Conservation (phyloP, 768 basidiomycete genomes). For the Tricholoma furcatifolium region DNA sequence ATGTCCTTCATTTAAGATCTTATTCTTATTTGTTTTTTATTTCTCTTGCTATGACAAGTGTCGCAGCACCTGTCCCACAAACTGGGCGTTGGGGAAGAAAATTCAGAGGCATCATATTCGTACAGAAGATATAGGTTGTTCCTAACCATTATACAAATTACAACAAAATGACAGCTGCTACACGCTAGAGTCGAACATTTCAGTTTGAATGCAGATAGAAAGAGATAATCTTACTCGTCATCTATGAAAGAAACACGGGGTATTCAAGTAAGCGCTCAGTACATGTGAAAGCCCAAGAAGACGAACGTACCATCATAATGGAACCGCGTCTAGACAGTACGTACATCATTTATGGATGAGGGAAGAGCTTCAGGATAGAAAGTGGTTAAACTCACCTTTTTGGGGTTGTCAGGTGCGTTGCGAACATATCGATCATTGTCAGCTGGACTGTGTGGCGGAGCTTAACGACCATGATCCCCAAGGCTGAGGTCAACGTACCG, state of each 20-base stretch:
- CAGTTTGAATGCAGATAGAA: background rate
- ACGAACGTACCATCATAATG: constrained; percentile 69
- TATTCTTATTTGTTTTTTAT: too few relatives aligned
- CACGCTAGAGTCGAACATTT: constrained; percentile 4
- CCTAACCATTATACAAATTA: background rate
- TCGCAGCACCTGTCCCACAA: too few relatives aligned
- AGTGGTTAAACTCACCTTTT: constrained; percentile 57
- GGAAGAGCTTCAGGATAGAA: background rate
- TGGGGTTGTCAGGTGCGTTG: constrained; percentile 79
- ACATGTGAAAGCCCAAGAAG: background rate
- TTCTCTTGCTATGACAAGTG: too few relatives aligned
- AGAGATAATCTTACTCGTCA: constrained; percentile 51
- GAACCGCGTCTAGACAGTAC: constrained; percentile 69
- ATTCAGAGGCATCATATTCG: background rate
- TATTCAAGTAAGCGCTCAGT: constrained; percentile 3
- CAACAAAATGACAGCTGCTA: background rate
- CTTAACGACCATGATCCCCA: background rate
- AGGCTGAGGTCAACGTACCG: constrained; percentile 42
- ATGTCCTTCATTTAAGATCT: background rate
- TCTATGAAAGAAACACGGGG: constrained; percentile 34
- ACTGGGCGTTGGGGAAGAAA: background rate
- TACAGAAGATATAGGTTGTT: background rate
- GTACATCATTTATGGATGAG: constrained; percentile 1
- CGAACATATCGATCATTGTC: constrained; percentile 85
- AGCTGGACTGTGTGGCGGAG: constrained; percentile 50